Conservation (phyloP, 1,284 basidiomycete genomes). For the Polyporus tsugae region DNA sequence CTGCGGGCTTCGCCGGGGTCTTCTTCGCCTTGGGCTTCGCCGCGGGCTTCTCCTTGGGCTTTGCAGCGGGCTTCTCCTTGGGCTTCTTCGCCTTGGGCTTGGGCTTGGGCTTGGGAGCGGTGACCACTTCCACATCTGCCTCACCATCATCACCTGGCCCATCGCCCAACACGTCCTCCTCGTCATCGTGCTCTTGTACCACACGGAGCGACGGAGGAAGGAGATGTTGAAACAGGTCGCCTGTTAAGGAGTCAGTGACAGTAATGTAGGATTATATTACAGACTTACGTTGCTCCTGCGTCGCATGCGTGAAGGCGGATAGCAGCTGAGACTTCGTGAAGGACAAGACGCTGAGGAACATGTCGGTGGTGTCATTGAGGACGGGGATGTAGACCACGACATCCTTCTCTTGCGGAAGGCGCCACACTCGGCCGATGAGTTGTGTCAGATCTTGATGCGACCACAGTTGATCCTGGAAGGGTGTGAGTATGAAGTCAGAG, state of each 20-base stretch:
- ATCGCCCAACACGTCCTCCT: too few relatives aligned
- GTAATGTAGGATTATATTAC: not conserved
- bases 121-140: too few relatives aligned
- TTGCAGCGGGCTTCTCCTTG: too few relatives aligned
- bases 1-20: too few relatives aligned
- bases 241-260: too few relatives aligned
- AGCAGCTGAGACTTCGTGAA: conserved; percentile 2
- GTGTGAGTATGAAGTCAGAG: not conserved
- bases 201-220: not conserved
- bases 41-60: too few relatives aligned
- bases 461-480: not conserved
- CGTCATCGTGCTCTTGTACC: not conserved
- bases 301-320: not conserved
- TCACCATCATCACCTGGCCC: too few relatives aligned
- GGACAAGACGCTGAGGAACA: not conserved
- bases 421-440: not conserved
- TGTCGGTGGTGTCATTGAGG: not conserved
- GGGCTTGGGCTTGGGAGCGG: too few relatives aligned
- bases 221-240: not conserved
- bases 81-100: too few relatives aligned
- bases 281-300: not conserved
- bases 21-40: too few relatives aligned
- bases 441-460: too few relatives aligned
- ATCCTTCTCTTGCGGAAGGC: not conserved
- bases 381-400: not conserved